phyloP scores from a whole-genome alignment of 495 filamentous ascomycete genomes.

The Lepraria neglecta region DNA sequence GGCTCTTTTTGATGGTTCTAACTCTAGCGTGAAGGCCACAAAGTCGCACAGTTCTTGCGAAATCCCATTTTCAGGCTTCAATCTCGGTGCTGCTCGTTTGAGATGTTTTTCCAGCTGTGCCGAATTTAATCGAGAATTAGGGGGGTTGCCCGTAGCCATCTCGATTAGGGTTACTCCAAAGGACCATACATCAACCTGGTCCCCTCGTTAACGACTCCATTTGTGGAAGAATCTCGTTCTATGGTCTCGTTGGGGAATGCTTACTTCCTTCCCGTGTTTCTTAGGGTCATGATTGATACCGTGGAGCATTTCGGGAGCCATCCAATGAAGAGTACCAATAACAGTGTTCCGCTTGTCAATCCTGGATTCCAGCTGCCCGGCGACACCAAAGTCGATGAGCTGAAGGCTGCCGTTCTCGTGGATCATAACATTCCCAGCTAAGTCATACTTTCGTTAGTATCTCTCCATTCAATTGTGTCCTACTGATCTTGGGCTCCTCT shows the following conservation, averaged over 20 bases:
- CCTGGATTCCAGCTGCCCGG: constrained; percentile 76
- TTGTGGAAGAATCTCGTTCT: neutral
- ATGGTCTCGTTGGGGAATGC: constrained; percentile 2
- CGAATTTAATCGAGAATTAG: constrained; percentile 50
- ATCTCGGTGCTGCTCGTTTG: constrained; percentile 53
- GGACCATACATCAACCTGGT: constrained; percentile 86
- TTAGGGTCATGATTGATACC: constrained; percentile 22
- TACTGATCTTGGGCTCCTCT: neutral
- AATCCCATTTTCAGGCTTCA: constrained; percentile 66
- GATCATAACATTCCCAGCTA: constrained; percentile 82
- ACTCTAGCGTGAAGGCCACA: constrained; percentile 71
- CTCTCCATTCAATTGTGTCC: neutral
- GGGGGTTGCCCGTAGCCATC: constrained; percentile 83
- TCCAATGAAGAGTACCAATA: constrained; percentile 93
- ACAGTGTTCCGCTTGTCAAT: constrained; percentile 84
- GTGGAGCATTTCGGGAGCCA: constrained; percentile 75
- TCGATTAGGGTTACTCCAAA: constrained; percentile 88
- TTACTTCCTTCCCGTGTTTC: constrained; percentile 55
- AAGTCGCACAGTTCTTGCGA: constrained; percentile 58
- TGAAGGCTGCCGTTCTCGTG: constrained; percentile 81
- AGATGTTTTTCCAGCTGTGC: constrained; percentile 56
- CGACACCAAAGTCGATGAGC: constrained; percentile 94
- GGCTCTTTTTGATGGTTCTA: constrained; percentile 67
- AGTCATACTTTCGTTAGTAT: constrained; percentile 17
- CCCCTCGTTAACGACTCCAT: constrained; percentile 22